Evolutionary conservation across 2,329 filamentous ascomycete genomes (phyloP).

Genomic region (Penicillium freii): DNA sequence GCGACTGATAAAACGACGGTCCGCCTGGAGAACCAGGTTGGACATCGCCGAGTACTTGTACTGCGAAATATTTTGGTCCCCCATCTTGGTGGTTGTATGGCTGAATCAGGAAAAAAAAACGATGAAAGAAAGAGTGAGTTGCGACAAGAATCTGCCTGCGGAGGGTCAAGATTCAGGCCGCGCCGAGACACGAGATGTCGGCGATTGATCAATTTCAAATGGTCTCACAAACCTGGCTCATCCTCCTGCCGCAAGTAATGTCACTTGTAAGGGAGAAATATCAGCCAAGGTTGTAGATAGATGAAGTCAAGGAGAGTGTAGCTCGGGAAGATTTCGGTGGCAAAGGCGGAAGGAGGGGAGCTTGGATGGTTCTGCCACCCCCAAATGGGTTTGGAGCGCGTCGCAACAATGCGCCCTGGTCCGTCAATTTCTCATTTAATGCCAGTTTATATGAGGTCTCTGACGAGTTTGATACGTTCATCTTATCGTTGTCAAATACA

Average conservation of each 20-base stretch:
- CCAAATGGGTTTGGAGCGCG: constrained; percentile 11
- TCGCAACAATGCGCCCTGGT: constrained; percentile 28
- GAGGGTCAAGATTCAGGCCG: constrained; percentile 34
- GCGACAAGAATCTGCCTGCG: constrained; percentile 31
- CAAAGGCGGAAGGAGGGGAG: constrained; percentile 35
- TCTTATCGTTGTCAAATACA: constrained; percentile 24
- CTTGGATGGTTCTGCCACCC: constrained; percentile 19
- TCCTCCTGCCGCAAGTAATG: constrained; percentile 34
- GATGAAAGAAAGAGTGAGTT: constrained; percentile 22
- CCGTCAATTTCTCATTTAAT: constrained; percentile 13
- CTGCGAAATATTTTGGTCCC: constrained; percentile 77
- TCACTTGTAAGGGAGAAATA: constrained; percentile 29
- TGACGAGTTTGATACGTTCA: not conserved
- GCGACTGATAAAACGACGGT: constrained; percentile 90
- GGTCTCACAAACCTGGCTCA: constrained; percentile 40
- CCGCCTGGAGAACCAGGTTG: constrained; percentile 99
- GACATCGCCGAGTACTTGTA: constrained; percentile 99
- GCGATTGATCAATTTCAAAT: constrained; percentile 24
- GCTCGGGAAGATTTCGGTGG: constrained; percentile 40
- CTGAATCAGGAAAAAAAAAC: constrained; percentile 11
- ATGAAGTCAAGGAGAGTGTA: constrained; percentile 24
- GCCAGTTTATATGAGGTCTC: constrained; percentile 1
- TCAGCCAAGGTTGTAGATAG: constrained; percentile 26
- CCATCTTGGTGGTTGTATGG: constrained; percentile 54
- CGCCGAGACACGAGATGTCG: constrained; percentile 31